phyloP scores from a whole-genome alignment of 169 alveolate genomes.

The Amoebophrya sp. region DNA sequence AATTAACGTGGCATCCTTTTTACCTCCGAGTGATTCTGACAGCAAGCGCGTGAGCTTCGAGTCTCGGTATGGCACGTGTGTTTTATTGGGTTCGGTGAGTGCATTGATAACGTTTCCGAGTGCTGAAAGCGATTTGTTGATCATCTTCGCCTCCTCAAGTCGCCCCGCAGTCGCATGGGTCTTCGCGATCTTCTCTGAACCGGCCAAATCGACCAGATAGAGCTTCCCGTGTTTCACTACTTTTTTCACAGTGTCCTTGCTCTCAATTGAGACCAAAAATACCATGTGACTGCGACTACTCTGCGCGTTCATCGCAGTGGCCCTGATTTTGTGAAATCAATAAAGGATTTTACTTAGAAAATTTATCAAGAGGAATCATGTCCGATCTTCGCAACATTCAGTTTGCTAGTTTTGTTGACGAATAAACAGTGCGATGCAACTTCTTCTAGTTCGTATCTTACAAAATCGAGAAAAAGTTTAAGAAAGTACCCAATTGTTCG shows the following conservation, averaged over 20 bases:
- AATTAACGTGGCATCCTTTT: neutral
- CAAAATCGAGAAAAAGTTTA: neutral
- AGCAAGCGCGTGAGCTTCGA: constrained; percentile 55
- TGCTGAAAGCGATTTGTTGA: constrained; percentile 57
- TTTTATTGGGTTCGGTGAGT: constrained; percentile 56
- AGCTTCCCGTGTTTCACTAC: constrained; percentile 52
- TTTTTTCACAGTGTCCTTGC: neutral
- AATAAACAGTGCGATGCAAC: too few species aligned
- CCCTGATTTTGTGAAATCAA: constrained; percentile 37
- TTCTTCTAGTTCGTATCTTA: too few species aligned
- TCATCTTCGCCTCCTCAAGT: constrained; percentile 59
- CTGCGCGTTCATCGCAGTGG: constrained; percentile 59
- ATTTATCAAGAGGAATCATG: too few species aligned
- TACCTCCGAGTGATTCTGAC: constrained; percentile 52
- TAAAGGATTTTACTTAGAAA: too few species aligned
- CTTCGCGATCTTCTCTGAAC: constrained; percentile 60
- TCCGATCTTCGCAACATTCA: too few species aligned
- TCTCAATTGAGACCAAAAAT: neutral
- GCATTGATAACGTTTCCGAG: constrained; percentile 64
- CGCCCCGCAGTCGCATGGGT: constrained; percentile 60
- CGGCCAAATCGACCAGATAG: constrained; percentile 73
- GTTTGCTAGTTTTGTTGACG: too few species aligned
- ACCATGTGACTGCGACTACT: constrained; percentile 64
- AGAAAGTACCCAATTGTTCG: neutral
- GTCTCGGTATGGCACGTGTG: constrained; percentile 60